Evolutionary conservation across 2,329 filamentous ascomycete species (phyloP), one percentile per base, ranked within the genome.

Genomic region (Ceratocystis diversiconidia): DNA sequence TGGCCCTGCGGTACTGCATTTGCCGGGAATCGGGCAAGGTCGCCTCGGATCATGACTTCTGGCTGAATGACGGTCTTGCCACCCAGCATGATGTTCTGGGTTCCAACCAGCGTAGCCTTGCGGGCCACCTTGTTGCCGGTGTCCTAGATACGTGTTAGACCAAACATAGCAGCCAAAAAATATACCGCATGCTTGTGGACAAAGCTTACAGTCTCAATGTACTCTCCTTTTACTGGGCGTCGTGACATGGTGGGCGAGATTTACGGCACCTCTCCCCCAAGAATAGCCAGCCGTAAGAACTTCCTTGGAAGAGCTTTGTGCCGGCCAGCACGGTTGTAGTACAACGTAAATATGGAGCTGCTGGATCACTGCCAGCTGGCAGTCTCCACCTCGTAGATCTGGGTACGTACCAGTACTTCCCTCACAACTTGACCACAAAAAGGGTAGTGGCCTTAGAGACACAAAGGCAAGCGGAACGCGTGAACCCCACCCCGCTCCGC

Each of bases 61-160:
- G 91, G 88, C 80, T 96, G 91, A 73, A 99, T 95, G 69, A 97
- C 90, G 0, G 92, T 95, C 76, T 90, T 95, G 69, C 94, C 94
- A 70, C 91, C 94, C 1, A 99, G 87, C 76, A 96, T 96, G 76
- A 99, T 97, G 77, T 97, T 95, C 71, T 95, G 91, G 25, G 92
- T 96, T 72, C 94, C 94, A 72, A 95, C 89, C 71, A 99, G 90
- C 73, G 88, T 86, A 68, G 90, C 89, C 70, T 90, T 90, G 70
- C 94, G 90, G 48, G 92, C 92, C 72, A 99, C 94, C 79, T 97
- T 97, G 82, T 99, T 99, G 70, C 94, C 94, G 2, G 92, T 96
- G 77, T 97, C 92, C 92, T 95, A 30, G 57, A 44, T 46, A 61
- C 12, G 61, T 64, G 67, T 68, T 55, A 67, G 63, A 63, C 30